A percentile compares a stretch with the other conserved stretches of the same genome.
Conservation (phyloP, 1,139 yeast species). For the Suhomyces taliae region DNA sequence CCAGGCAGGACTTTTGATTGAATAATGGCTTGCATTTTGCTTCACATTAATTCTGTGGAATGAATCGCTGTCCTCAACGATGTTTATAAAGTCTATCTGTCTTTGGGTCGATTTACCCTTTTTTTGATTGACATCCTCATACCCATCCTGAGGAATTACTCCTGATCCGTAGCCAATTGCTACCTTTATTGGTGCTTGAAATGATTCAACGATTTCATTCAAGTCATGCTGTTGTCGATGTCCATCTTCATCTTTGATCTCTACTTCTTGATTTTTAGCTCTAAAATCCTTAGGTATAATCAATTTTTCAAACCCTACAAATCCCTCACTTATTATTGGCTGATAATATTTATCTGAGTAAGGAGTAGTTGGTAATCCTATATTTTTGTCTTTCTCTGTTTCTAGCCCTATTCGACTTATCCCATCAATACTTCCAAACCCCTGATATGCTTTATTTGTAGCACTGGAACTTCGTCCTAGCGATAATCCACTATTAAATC, state of each 20-base stretch:
- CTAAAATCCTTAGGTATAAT: conserved; percentile 25
- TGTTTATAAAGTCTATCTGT: conserved; percentile 86
- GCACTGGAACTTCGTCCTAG: neutral
- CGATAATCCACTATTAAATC: conserved; percentile 7
- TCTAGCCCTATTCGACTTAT: conserved; percentile 6
- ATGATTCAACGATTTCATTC: conserved; percentile 51
- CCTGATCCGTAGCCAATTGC: conserved; percentile 97
- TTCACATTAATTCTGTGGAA: conserved; percentile 76
- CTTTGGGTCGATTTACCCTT: conserved; percentile 30
- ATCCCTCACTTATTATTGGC: conserved; percentile 31
- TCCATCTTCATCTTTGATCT: conserved; percentile 38
- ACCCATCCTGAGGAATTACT: conserved; percentile 76
- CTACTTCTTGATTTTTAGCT: conserved; percentile 53
- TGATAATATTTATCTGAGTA: conserved; percentile 31
- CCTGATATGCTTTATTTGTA: conserved; percentile 1
- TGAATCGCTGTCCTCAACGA: conserved; percentile 67
- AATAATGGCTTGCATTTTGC: conserved; percentile 70
- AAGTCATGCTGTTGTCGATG: conserved; percentile 32
- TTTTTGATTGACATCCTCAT: conserved; percentile 26
- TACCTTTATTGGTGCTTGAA: conserved; percentile 67
- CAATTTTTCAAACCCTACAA: conserved; percentile 26
- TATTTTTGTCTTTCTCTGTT: neutral
- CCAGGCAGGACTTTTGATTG: conserved; percentile 40
- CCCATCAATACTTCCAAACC: conserved; percentile 4
- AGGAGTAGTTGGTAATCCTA: conserved; percentile 16